Evolutionary conservation across 139 green algal genomes (phyloP), one percentile per base, ranked within the genome.

Genomic region (Choricystis sp.): DNA sequence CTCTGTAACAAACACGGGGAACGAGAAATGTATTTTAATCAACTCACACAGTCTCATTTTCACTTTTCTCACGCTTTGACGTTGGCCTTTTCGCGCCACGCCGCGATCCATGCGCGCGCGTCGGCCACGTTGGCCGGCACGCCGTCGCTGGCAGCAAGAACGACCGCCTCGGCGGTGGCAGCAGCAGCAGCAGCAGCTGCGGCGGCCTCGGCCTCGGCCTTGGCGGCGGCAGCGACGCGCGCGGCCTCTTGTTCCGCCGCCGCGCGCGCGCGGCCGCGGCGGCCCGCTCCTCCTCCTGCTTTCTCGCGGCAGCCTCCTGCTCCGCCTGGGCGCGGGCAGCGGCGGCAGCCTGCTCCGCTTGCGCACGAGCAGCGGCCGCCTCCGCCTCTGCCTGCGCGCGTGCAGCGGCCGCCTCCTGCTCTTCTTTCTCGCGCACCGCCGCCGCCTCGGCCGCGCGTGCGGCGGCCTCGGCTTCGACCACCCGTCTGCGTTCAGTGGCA

Each of bases 91-190:
- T 67, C 31, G 29, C 59, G 67, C 76, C 76, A 82, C 3, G 57
- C 27, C 23, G 59, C 57, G 23, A 82, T 80, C 76, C 76, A 82
- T 2, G 63, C 69, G 16, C 69, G 66, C 5, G 76, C 76, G 30
- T 78, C 69, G 3, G 60, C 58, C 19, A 80, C 72, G 67, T 82
- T 80, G 24, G 58, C 63, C 29, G 72, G 67, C 4, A 69, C 64
- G n/a, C 40, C 27, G 29, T 59, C 21, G 16, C 31, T 16, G 20
- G 49, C 24, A 29, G 49, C 31, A 52, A 16, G 40, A 21, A 16
- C 40, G 40, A 16, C 40, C 9, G 40, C 40, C 40, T 9, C 40
- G 22, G 49, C 14, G 4, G 26, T 40, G 55, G 60, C 57, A 29
- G 27, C 49, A 29, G 56, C 25, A 20, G 66, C 66, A n/a, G 72